These are phyloP conservation scores for Apophysomyces ossiformis DNA, from an alignment of 371 early-diverging fungal genomes.

Conservation along the genomic window DNA sequence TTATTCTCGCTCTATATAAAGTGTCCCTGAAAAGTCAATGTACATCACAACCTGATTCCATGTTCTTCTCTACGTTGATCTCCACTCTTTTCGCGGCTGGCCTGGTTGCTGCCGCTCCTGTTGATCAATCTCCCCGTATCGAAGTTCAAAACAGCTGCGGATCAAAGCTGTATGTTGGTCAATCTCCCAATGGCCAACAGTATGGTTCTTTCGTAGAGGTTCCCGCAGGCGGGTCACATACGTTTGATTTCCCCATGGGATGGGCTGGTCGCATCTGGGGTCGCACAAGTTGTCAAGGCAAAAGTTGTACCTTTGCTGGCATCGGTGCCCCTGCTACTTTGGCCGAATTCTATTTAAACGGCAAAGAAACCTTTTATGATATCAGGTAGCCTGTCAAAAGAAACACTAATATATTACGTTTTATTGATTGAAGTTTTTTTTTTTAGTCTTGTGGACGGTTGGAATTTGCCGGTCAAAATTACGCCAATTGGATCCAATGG, in stretches of 20 bases:
- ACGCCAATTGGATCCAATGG: constrained; percentile 28
- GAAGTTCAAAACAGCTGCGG: constrained; percentile 21
- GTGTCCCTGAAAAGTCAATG: background rate
- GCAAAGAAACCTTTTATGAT: constrained; percentile 36
- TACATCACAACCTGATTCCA: background rate
- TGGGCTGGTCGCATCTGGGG: constrained; percentile 54
- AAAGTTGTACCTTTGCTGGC: constrained; percentile 34
- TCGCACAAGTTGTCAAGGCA: constrained; percentile 34
- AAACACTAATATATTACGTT: background rate
- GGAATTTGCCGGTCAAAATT: constrained; percentile 36
- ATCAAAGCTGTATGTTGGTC: constrained; percentile 18
- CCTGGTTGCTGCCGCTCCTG: constrained; percentile 17
- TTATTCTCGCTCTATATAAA: background rate
- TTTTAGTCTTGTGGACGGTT: constrained; percentile 38
- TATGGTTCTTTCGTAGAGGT: constrained; percentile 20
- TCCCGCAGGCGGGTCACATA: constrained; percentile 17
- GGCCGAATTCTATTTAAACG: constrained; percentile 37
- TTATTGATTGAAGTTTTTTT: background rate
- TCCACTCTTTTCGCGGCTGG: constrained; percentile 3
- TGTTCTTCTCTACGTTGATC: constrained; percentile 14
- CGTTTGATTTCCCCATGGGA: constrained; percentile 18
- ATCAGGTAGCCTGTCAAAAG: constrained; percentile 12
- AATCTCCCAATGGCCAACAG: constrained; percentile 22
- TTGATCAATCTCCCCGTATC: constrained; percentile 3
- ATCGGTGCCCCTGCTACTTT: constrained; percentile 35